phyloP scores from a whole-genome alignment of 805 yeast genomes.

The Kodamaea sagamina region DNA sequence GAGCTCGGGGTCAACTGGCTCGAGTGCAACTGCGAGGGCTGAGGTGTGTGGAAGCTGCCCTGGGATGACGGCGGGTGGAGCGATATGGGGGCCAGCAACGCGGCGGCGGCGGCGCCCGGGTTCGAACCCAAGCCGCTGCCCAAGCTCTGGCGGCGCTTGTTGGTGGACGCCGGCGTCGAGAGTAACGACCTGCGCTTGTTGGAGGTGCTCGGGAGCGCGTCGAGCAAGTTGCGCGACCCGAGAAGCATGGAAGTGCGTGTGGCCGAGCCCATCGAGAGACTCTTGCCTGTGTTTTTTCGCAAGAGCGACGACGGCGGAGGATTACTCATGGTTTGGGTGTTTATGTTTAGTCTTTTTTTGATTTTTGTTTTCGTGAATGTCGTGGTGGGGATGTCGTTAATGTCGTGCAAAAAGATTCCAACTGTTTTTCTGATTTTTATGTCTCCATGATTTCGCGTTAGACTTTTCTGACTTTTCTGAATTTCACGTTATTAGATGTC shows the following conservation, averaged over 20 bases:
- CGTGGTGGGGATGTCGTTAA: no score
- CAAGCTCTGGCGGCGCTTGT: slow-evolving; percentile 26
- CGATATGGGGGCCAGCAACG: slow-evolving; percentile 13
- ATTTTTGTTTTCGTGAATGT: no score
- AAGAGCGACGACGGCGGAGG: slow-evolving; percentile 15
- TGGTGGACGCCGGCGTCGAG: slow-evolving; percentile 37
- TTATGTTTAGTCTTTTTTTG: no score
- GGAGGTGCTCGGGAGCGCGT: slow-evolving; percentile 11
- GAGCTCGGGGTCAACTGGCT: slow-evolving; percentile 13
- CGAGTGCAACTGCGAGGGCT: slow-evolving; percentile 15
- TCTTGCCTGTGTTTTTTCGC: slow-evolving; percentile 20
- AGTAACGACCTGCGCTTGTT: slow-evolving; percentile 31
- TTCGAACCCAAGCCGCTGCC: slow-evolving; percentile 9
- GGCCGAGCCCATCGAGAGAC: slow-evolving; percentile 25
- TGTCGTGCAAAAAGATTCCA: no score
- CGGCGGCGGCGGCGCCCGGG: not conserved
- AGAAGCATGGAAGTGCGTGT: slow-evolving; percentile 21
- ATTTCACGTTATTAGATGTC: no score
- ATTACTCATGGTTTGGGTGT: slow-evolving; percentile 10
- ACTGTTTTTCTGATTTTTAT: no score
- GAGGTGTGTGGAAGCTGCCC: slow-evolving; percentile 20
- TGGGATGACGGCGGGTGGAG: slow-evolving; percentile 20
- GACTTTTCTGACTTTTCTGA: no score
- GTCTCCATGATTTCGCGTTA: no score
- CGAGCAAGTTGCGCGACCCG: slow-evolving; percentile 21